A percentile compares a stretch with the other conserved stretches of the same genome.
phyloP scores from a whole-genome alignment of 257 asterid species.

The Solanum arcanum region DNA sequence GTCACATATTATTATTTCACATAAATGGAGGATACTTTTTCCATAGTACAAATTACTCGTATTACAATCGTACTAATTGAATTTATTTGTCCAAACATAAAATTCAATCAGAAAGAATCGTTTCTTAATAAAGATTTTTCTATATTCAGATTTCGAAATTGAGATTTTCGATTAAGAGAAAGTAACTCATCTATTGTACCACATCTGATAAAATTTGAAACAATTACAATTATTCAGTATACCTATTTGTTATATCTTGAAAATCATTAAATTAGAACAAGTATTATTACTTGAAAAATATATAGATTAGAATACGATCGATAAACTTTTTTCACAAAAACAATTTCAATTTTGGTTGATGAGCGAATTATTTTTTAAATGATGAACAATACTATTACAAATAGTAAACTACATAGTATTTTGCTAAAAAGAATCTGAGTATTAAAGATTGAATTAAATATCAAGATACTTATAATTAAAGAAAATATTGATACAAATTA shows the following conservation, averaged over 20 bases:
- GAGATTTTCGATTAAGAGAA: accelerated
- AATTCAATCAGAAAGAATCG: too few relatives aligned
- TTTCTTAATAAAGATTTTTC: too few relatives aligned
- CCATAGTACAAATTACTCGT: not conserved
- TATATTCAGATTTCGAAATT: too few relatives aligned
- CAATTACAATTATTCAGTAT: not conserved
- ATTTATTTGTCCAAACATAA: too few relatives aligned
- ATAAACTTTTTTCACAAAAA: not conserved
- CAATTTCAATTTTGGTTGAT: not conserved
- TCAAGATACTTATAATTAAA: not conserved
- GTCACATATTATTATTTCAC: not conserved
- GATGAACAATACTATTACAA: not conserved
- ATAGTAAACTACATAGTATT: too few relatives aligned
- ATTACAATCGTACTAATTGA: too few relatives aligned
- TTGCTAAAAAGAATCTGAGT: too few relatives aligned
- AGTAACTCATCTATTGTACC: too few relatives aligned
- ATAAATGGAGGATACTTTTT: not conserved
- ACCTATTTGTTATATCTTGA: not conserved
- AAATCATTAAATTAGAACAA: not conserved
- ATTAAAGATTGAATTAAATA: not conserved
- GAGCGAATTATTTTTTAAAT: not conserved
- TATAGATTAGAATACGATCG: not conserved
- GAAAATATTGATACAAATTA: not conserved
- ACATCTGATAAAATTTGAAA: not conserved
- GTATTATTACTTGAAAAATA: not conserved